Base-by-base conservation (phyloP, 2,329 filamentous ascomycete species). In the Colletotrichum somersetense region DNA sequence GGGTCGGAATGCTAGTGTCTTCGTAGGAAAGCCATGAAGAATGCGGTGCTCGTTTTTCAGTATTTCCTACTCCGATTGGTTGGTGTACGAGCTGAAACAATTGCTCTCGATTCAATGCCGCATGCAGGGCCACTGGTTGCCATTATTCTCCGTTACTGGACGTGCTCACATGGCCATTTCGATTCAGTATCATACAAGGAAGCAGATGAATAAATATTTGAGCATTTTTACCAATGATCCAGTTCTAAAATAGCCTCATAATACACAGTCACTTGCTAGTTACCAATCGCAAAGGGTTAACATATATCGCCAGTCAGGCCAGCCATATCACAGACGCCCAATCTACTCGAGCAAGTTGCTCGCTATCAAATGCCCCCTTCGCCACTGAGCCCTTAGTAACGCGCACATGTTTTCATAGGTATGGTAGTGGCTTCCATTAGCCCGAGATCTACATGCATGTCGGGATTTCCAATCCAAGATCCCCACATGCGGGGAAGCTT, bases 71-170 rank as follows among this genome's bases (percentile, higher is more conserved):
- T 5, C 6, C n/a, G n/a, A n/a, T n/a, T 26, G 12, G 23, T 26
- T 26, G 20, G 3, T 52, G 8, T 30, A 1, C 12, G 14, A 16
- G 48, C 48, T 30, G 5, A 7, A 18, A 5, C 8, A 16, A 16
- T 3, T 1, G 1, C 1, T 52, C n/a, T n/a, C n/a, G n/a, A n/a
- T n/a, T n/a, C 4, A 16, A 12, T 52, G 23, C 23, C n/a, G 4
- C n/a, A 26, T 48, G 10, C 11, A n/a, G 12, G 20, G 8, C 20
- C 7, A 23, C 20, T 4, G 20, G n/a, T 48, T 23, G n/a, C 46
- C 20, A 3, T 12, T n/a, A 5, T 48, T 48, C 20, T 3, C 46
- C 3, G 8, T 2, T 23, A 48, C 11, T 12, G 8, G 3, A 26
- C 11, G 11, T 50, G 48, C 7, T 10, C 42, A 46, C 42, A 46